A percentile compares a stretch with the other conserved stretches of the same genome.
phyloP scores from a whole-genome alignment of 805 yeast genomes.

The Maudiozyma pseudohumilis region DNA sequence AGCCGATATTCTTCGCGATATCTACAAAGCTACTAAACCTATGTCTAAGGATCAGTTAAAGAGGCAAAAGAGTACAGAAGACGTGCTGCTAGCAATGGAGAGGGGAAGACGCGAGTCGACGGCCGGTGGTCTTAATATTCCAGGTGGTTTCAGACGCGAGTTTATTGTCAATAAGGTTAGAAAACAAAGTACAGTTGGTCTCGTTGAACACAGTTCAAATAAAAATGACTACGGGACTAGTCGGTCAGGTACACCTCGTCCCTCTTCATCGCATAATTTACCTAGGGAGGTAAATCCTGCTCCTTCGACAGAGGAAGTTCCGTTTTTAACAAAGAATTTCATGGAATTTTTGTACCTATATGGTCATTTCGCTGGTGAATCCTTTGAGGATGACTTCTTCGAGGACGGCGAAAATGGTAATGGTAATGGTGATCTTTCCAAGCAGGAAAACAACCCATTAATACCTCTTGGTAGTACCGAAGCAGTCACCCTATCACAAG shows the following conservation, averaged over 20 bases:
- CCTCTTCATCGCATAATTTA: background rate
- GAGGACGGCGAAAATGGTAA: slow-evolving; percentile 25
- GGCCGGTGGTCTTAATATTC: slow-evolving; percentile 63
- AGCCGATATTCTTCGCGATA: slow-evolving; percentile 32
- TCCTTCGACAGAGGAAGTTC: slow-evolving; percentile 29
- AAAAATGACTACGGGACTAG: slow-evolving; percentile 1
- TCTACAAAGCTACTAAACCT: slow-evolving; percentile 20
- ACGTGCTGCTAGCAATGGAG: slow-evolving; percentile 14
- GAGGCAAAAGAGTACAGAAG: slow-evolving; percentile 20
- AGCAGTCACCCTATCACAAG: slow-evolving; percentile 11
- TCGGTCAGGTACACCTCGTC: background rate
- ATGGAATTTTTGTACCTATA: slow-evolving; percentile 68
- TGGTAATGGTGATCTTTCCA: slow-evolving; percentile 1
- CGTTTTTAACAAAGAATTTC: slow-evolving; percentile 59
- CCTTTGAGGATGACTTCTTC: slow-evolving; percentile 54
- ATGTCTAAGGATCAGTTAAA: slow-evolving; percentile 2
- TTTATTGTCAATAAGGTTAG: slow-evolving; percentile 38
- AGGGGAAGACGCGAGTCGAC: slow-evolving; percentile 44
- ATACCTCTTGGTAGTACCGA: slow-evolving; percentile 9
- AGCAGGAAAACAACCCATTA: slow-evolving; percentile 23
- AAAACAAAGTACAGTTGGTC: slow-evolving; percentile 8
- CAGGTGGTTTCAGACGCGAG: slow-evolving; percentile 77
- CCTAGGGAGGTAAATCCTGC: background rate
- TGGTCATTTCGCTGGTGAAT: slow-evolving; percentile 84
- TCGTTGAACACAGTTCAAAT: background rate